Evolutionary conservation across 805 yeast species (phyloP), one percentile per base, ranked within the genome.

Genomic region (Candida fluviatilis): DNA sequence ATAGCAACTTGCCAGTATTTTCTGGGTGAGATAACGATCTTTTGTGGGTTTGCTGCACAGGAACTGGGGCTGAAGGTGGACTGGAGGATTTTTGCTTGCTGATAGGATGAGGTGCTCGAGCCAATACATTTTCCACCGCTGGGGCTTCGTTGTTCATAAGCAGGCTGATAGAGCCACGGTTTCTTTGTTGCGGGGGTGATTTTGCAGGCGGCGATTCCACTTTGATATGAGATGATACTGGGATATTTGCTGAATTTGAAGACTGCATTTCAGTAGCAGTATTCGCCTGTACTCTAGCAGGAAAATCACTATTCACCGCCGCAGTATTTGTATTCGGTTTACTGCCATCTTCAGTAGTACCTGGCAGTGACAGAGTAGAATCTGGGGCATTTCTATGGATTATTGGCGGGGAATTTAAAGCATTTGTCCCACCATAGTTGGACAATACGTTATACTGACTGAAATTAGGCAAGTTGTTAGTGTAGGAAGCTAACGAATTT

Each of bases 11-110:
- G 14, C 19, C 16, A 10, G 25, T 27, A 11, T 18, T 15, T 5
- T 41, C 51, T 8, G 51, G 43, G 4, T 48, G 41, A 1, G 70
- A 55, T 13, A 48, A 47, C 8, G 64, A 51, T 16, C 64, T 45
- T 28, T 48, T 51, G 45, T 58, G 65, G 1, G 38, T 23, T 10
- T 38, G 43, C 16, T 30, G 24, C 11, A 31, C 33, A 21, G 25
- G 23, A 4, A 11, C 13, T 14, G 26, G 14, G 12, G 10, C 18
- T 5, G 25, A 18, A 4, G 14, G 11, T 13, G 44, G 39, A 23
- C 31, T 15, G 5, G 26, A 16, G 4, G 40, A 28, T 27, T 34
- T 25, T 34, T 23, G 36, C 12, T 23, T 25, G 5, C 8, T 23
- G 13, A 5, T 23, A 7, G 18, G 14, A 14, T 11, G 5, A 8